Conservation (phyloP, 257 asterid genomes). For the Solanum habrochaites region DNA sequence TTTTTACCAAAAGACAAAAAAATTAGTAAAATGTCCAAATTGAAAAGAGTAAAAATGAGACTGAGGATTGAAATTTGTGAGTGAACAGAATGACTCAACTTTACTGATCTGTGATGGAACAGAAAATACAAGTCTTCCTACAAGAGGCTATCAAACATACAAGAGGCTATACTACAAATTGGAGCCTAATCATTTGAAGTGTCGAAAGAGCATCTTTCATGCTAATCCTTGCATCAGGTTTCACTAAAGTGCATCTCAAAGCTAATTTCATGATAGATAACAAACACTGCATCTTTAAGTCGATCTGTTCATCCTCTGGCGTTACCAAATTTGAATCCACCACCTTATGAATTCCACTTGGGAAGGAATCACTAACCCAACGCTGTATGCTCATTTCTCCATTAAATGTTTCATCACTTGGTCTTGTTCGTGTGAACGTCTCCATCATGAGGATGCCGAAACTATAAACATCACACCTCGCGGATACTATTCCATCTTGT, state of each 20-base stretch:
- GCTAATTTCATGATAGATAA: background rate
- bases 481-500: background rate
- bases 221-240: background rate
- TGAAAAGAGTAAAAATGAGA: too few species aligned
- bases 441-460: background rate
- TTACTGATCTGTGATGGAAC: too few species aligned
- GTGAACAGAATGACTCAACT: too few species aligned
- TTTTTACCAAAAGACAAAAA: too few species aligned
- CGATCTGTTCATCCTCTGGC: background rate
- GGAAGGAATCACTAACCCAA: background rate
- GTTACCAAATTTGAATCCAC: background rate
- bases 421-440: background rate
- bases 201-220: background rate
- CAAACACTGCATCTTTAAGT: background rate
- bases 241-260: background rate
- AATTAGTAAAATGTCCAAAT: too few species aligned
- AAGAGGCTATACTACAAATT: background rate
- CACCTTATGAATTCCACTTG: background rate
- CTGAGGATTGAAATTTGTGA: too few species aligned
- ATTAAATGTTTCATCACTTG: background rate
- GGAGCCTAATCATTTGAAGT: background rate
- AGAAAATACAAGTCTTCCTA: too few species aligned
- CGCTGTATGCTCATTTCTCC: background rate
- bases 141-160: background rate
- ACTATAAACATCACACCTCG: background rate